Base-by-base conservation (phyloP, 768 basidiomycete genomes). In the Russula sp. region DNA sequence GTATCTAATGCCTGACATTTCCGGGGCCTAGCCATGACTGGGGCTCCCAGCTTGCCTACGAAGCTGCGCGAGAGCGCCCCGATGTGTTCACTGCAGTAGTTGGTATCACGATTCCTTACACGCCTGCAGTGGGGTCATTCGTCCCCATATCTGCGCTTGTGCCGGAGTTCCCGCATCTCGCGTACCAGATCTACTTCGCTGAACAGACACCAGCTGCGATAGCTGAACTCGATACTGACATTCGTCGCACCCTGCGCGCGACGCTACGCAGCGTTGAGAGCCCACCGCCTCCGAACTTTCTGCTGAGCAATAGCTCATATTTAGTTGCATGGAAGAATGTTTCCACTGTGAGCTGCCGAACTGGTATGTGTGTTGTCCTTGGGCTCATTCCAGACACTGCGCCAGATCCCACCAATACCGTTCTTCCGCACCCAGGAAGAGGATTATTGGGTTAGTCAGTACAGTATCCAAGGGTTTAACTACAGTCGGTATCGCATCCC, bases 371-470 rank as follows among this genome's bases (percentile, higher is more conserved):
- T 50, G 0, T 0, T 27, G 3, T 4, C 40, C n/a, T 53, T n/a
- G 37, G 20, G 20, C 48, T 35, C 34, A 67, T 48, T 34, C 14
- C 16, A 3, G 20, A 67, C 27, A 27, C 22, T 35, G 14, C 20
- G 20, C 16, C 58, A 87, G 84, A 84, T 88, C 42, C 80, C 83
- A 2, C 78, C 82, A 0, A 78, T 88, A 56, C 81, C 85, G 0
- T 89, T 84, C 73, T 79, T 89, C 48, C 76, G 79, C 0, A 49
- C 67, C 0, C 77, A 78, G 10, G 85, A 90, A 71, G 88, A 90
- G 68, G 81, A 86, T 66, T 89, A 89, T 68, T 82, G 88, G 62
- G 80, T 88, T 0, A 77, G 84, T 54, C 82, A 85, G 64, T 89
- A 83, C 66, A 69, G 68, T 39, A 74, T 75, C 16, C 84, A 84